Evolutionary conservation across 192 early-diverging fungal genomes (phyloP).

Genomic region (Pilobolus umbonatus): DNA sequence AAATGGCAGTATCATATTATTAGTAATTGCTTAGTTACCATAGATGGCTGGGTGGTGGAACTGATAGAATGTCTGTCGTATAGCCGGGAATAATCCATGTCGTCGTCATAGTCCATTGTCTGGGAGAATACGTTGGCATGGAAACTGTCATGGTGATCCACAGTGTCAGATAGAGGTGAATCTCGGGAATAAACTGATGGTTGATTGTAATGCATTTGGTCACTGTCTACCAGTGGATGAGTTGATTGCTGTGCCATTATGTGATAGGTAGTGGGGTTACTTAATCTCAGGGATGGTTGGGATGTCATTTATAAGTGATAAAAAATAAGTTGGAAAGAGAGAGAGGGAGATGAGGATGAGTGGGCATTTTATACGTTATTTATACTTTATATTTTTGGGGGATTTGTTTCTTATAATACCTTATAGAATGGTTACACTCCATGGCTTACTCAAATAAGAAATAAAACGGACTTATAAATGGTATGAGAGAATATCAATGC

Average conservation of each 20-base stretch:
- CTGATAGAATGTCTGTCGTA: background rate
- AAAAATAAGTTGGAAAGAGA: too few species aligned
- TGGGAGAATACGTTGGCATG: background rate
- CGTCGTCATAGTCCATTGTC: background rate
- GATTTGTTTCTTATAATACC: too few species aligned
- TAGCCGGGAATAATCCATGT: background rate
- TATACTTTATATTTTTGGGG: too few species aligned
- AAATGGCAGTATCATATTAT: too few species aligned
- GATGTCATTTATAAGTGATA: too few species aligned
- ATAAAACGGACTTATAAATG: too few species aligned
- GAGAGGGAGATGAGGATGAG: too few species aligned
- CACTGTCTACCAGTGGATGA: background rate
- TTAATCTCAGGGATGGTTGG: background rate
- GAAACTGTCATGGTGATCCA: slow-evolving; percentile 1
- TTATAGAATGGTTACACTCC: too few species aligned
- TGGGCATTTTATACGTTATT: too few species aligned
- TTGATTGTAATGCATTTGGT: background rate
- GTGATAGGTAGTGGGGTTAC: background rate
- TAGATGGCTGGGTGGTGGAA: background rate
- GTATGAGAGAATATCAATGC: too few species aligned
- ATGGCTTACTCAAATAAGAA: too few species aligned
- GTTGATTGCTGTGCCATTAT: background rate
- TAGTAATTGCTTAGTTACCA: too few species aligned
- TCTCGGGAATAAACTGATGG: background rate
- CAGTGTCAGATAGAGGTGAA: background rate